These are phyloP conservation scores for Corylus heterophylla DNA, from an alignment of 306 rosid species.

Conservation along the genomic window DNA sequence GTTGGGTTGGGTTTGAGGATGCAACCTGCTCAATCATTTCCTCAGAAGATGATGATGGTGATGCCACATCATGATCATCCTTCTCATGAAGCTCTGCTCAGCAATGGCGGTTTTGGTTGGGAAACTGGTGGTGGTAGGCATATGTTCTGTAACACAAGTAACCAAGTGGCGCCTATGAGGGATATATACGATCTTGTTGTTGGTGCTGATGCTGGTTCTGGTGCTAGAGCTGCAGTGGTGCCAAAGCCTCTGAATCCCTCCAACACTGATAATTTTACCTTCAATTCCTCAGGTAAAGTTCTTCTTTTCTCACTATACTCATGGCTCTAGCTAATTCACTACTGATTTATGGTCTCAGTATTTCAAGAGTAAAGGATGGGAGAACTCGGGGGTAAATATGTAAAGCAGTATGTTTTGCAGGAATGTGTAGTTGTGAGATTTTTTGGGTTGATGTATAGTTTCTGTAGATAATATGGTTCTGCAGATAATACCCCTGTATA, in stretches of 20 bases:
- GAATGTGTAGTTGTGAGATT: too few species aligned
- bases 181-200: slow-evolving; percentile 30
- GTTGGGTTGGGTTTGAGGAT: slow-evolving; percentile 40
- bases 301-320: background rate
- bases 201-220: slow-evolving; percentile 2
- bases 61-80: slow-evolving; percentile 17
- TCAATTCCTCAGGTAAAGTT: slow-evolving; percentile 52
- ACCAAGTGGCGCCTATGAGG: background rate
- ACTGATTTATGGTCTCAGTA: background rate
- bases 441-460: too few species aligned
- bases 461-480: too few species aligned
- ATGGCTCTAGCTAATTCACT: background rate
- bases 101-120: slow-evolving; percentile 22
- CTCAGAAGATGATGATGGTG: slow-evolving; percentile 26
- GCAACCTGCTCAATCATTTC: slow-evolving; percentile 25
- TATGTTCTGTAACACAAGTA: slow-evolving; percentile 28
- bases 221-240: slow-evolving; percentile 30
- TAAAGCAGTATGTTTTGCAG: too few species aligned
- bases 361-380: background rate
- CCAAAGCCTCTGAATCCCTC: slow-evolving; percentile 50
- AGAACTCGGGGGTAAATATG: background rate
- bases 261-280: slow-evolving; percentile 26
- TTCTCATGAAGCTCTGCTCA: slow-evolving; percentile 12
- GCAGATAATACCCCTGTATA: too few species aligned
- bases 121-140: slow-evolving; percentile 13